These are phyloP conservation scores for Fusarium floridanum DNA, from an alignment of 2,329 filamentous ascomycete species.

Conservation along the genomic window DNA sequence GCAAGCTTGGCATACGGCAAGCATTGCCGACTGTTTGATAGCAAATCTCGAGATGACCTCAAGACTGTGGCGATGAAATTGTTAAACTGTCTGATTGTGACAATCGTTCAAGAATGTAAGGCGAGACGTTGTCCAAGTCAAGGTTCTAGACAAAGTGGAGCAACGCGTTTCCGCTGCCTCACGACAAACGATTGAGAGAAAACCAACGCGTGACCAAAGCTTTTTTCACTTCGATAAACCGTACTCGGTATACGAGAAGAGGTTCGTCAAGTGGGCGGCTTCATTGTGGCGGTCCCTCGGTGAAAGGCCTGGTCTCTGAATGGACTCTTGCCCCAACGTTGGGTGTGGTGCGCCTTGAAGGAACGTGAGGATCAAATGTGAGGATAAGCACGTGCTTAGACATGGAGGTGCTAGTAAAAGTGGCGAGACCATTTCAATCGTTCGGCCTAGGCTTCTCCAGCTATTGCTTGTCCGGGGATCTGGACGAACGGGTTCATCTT, in stretches of 20 bases:
- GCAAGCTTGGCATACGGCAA: slow-evolving; percentile 26
- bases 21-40: slow-evolving; percentile 9
- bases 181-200: background rate
- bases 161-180: background rate
- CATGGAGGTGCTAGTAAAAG: background rate
- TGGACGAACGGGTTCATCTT: slow-evolving; percentile 8
- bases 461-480: background rate
- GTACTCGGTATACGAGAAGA: slow-evolving; percentile 2
- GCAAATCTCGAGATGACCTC: background rate
- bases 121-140: background rate
- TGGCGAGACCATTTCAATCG: background rate
- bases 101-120: background rate
- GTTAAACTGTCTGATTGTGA: background rate
- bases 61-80: slow-evolving; percentile 18
- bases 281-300: background rate
- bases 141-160: background rate
- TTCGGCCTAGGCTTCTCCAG: background rate
- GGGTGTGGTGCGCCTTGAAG: background rate
- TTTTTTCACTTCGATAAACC: background rate
- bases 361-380: background rate
- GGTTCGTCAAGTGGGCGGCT: background rate
- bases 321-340: background rate
- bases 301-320: background rate
- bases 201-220: background rate
- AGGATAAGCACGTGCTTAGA: background rate